Conservation (phyloP, 345 rosid species). For the Eucalyptus pauciflora region DNA sequence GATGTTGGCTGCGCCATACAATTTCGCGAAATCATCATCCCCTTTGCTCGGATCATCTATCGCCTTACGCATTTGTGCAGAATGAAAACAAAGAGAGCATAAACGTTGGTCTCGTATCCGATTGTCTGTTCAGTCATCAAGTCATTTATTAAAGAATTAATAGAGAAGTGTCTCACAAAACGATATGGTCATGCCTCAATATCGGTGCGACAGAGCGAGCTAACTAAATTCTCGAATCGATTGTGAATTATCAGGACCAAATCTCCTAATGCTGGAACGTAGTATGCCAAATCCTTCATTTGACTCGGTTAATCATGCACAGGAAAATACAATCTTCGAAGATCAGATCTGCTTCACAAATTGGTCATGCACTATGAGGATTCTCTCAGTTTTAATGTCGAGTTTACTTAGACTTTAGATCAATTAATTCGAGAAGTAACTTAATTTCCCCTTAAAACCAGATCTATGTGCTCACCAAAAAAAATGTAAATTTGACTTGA, state of each 20-base stretch:
- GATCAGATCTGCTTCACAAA: not conserved
- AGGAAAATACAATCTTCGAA: not conserved
- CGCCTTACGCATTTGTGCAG: conserved; percentile 42
- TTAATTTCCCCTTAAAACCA: not conserved
- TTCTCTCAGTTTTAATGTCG: not conserved
- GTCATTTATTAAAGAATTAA: not conserved
- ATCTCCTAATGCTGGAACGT: not conserved
- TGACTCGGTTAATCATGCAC: not conserved
- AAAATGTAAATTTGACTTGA: not conserved
- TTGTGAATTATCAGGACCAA: not conserved
- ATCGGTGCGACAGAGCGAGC: not conserved
- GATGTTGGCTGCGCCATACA: conserved; percentile 31
- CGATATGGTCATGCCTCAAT: not conserved
- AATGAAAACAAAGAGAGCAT: not conserved
- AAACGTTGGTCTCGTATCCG: not conserved
- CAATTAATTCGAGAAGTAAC: not conserved
- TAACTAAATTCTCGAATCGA: not conserved
- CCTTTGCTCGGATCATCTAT: conserved; percentile 36
- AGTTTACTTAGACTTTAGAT: not conserved
- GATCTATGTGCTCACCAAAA: not conserved
- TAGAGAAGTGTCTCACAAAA: not conserved
- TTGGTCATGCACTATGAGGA: not conserved
- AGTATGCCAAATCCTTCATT: not conserved
- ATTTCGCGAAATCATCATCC: conserved; percentile 28
- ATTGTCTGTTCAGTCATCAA: not conserved